A percentile compares a stretch with the other conserved stretches of the same genome.
Conservation (phyloP, 371 early-diverging fungal species). For the Parasitella parasitica region DNA sequence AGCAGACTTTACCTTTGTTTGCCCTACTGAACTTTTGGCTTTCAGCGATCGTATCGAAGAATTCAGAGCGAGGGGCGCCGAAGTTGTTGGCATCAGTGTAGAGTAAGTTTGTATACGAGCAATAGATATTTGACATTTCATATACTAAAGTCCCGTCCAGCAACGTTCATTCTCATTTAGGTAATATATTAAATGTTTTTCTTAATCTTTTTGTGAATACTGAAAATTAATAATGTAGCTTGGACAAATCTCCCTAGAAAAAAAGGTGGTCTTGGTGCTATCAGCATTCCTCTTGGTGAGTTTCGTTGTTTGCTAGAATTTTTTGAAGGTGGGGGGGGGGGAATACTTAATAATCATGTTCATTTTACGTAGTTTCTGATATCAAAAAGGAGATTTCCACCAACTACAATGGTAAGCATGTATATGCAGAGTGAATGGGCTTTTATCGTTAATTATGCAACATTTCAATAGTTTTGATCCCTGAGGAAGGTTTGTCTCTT, state of each 20-base stretch:
- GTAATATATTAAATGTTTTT: slow-evolving; percentile 12
- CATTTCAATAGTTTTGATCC: slow-evolving; percentile 69
- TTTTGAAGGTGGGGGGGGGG: neutral
- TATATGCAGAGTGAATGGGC: too few species aligned
- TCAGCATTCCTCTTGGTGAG: slow-evolving; percentile 66
- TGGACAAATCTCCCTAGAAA: slow-evolving; percentile 61
- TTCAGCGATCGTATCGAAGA: slow-evolving; percentile 85
- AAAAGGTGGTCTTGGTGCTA: slow-evolving; percentile 89
- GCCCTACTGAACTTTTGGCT: slow-evolving; percentile 92
- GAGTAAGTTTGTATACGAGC: slow-evolving; percentile 57
- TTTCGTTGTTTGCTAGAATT: neutral
- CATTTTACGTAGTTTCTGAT: slow-evolving; percentile 73
- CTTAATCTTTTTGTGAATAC: too few species aligned
- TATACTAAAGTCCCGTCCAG: slow-evolving; percentile 8
- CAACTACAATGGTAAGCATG: slow-evolving; percentile 81
- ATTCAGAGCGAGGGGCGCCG: slow-evolving; percentile 74
- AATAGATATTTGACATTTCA: neutral
- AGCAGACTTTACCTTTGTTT: slow-evolving; percentile 74
- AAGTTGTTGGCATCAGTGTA: slow-evolving; percentile 80
- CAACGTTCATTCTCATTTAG: slow-evolving; percentile 51
- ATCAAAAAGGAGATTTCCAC: slow-evolving; percentile 81
- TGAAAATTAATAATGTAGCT: too few species aligned
- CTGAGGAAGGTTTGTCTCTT: slow-evolving; percentile 59
- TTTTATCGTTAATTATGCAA: too few species aligned
- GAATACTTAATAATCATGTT: neutral